Base-by-base conservation (phyloP, 148 eudicot species). In the Bassia scoparia region DNA sequence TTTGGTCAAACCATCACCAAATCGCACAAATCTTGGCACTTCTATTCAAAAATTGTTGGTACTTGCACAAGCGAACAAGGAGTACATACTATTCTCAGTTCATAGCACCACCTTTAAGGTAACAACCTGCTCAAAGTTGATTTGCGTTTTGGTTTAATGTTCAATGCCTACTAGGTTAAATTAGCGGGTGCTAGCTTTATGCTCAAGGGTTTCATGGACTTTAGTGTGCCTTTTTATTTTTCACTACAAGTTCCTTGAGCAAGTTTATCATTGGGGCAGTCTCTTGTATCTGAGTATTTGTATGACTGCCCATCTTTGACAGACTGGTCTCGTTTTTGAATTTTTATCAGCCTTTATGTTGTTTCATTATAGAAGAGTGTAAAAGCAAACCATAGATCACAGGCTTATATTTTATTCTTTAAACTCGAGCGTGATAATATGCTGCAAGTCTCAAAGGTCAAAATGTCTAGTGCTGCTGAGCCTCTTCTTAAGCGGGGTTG, bases 1-100 rank as follows among this genome's bases (percentile, higher is more conserved):
- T 86, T 89, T 78, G 94, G 97, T 75, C 90, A 91, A 77, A 81
- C 94, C 26, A 89, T 91, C 74, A 84, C 88, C 21, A 69, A 82
- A 17, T 43, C 73, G 41, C 75, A 81, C 72, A 23, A 41, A 31
- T 80, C 82, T 26, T 89, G 94, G 97, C 15, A n/a, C 37, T 91
- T 80, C 67, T 91, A 91, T 63, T 77, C 74, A 26, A 84, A 84
- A 79, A 81, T 91, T 63, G 78, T 76, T 11, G n/a, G 66, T 6
- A 34, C 69, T 20, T 49, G 17, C 16, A 43, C 65, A 72, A 67
- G 44, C 13, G 74, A 48, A 73, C 49, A 44, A 61, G 43, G n/a
- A n/a, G n/a, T 33, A 11, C 43, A 6, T 63, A 52, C 23, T 23
- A n/a, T n/a, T n/a, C 74, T 48, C 63, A 37, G 8, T 61, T 56